Conservation (phyloP, 2,329 filamentous ascomycete species). For the Aspergillus sp. region DNA sequence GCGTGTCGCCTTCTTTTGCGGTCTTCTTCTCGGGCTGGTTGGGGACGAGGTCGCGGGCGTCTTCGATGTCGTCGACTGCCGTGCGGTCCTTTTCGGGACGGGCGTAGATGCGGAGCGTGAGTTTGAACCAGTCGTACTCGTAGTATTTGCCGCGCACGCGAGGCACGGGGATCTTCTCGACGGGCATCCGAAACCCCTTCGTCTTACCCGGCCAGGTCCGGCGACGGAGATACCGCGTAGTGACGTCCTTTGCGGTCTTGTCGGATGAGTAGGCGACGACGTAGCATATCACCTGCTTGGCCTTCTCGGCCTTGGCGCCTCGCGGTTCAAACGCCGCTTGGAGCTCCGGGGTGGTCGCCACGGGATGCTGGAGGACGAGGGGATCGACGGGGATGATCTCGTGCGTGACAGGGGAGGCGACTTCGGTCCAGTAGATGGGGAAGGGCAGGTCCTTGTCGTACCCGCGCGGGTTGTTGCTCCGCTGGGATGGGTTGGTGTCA, state of each 20-base stretch:
- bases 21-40: conserved; percentile 69
- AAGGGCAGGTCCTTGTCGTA: conserved; percentile 77
- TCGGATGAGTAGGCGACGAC: conserved; percentile 79
- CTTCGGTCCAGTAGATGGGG: conserved; percentile 92
- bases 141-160: conserved; percentile 75
- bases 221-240: conserved; percentile 81
- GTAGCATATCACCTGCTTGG: conserved; percentile 88
- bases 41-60: conserved; percentile 72
- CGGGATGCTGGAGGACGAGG: conserved; percentile 62
- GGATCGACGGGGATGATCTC: conserved; percentile 78
- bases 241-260: conserved; percentile 91
- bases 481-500: conserved; percentile 25
- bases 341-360: conserved; percentile 71
- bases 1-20: conserved; percentile 73
- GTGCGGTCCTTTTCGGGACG: conserved; percentile 57
- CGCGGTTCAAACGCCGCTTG: conserved; percentile 77
- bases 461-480: conserved; percentile 44
- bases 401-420: conserved; percentile 76
- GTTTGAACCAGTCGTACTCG: conserved; percentile 84
- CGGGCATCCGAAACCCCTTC: conserved; percentile 75
- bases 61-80: conserved; percentile 74
- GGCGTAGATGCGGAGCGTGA: conserved; percentile 71
- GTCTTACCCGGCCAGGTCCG: conserved; percentile 83
- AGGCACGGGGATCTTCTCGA: conserved; percentile 79
- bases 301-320: conserved; percentile 77